Percentiles rank a stretch among this genome's conserved stretches.
These are phyloP conservation scores for Hypoxylon rickii DNA, from an alignment of 495 filamentous ascomycete genomes.

Conservation along the genomic window DNA sequence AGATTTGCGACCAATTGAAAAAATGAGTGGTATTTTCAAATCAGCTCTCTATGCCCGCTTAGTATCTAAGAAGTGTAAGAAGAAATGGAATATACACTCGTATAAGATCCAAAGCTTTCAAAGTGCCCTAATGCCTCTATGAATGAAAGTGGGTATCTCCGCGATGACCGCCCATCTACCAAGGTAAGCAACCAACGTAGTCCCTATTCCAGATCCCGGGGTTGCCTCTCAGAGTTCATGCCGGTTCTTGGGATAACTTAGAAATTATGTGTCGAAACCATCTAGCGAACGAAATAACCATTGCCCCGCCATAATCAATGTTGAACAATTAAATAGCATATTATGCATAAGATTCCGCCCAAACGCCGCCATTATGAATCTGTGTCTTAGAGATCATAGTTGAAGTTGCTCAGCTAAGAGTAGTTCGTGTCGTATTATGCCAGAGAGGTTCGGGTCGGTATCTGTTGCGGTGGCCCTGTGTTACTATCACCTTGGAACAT, in stretches of 20 bases:
- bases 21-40: no score
- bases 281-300: no score
- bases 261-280: no score
- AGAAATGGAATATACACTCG: slow-evolving; percentile 5
- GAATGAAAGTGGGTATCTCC: slow-evolving; percentile 20
- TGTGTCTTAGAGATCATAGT: no score
- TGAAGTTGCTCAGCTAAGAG: neutral
- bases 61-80: no score
- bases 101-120: neutral
- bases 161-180: slow-evolving; percentile 7
- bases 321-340: no score
- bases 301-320: no score
- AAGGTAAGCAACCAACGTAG: neutral
- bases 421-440: neutral
- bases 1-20: no score
- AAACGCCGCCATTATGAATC: no score
- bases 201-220: slow-evolving; percentile 1
- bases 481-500: slow-evolving; percentile 25
- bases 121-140: neutral
- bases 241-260: no score
- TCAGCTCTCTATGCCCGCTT: no score
- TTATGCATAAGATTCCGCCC: neutral
- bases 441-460: slow-evolving; percentile 2
- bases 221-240: neutral
- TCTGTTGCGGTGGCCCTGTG: slow-evolving; percentile 1